Base-by-base conservation (phyloP, 768 basidiomycete species). In the Hebeloma cylindrosporum region DNA sequence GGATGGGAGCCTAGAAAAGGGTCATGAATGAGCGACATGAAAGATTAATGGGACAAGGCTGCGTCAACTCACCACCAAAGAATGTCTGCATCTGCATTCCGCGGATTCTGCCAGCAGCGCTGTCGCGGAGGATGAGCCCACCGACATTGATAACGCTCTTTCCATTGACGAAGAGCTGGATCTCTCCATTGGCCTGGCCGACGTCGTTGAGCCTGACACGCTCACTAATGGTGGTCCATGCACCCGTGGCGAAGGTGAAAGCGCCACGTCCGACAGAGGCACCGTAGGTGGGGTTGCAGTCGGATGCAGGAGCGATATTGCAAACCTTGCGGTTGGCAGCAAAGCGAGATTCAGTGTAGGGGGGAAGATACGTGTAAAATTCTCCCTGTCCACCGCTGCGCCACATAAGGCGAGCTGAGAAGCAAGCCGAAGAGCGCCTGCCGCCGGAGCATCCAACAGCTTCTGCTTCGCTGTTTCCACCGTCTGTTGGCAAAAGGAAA, bases 31-130 rank as follows among this genome's bases (percentile, higher is more conserved):
- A 18, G 35, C 34, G 14, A 26, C 11, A 55, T 56, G 42, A 60
- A 31, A 45, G 4, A 13, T 22, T 22, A 47, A 18, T 14, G 35
- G 37, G 23, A 38, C 25, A 22, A 43, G 36, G 48, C 25, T 31
- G 46, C n/a, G n/a, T 36, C 29, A 30, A 64, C 69, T 48, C 57
- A 76, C 80, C 83, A 36, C 85, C 85, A 52, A 89, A 88, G 76
- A 88, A 88, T n/a, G 85, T 83, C 66, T 88, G 82, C 72, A 82
- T 77, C 61, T 80, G 79, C 45, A 85, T 77, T 16, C 87, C 86
- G 25, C 78, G 72, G 56, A 88, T 75, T 50, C 69, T 71, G 29
- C 79, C 78, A 1, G 65, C 62, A 20, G 58, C 61, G 45, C 66
- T 68, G 48, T 77, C 69, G 37, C 79, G 67, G 23, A 88, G 65